A percentile compares a stretch with the other conserved stretches of the same genome.
phyloP scores from a whole-genome alignment of 2,329 filamentous ascomycete genomes.

The Neurospora sp. region DNA sequence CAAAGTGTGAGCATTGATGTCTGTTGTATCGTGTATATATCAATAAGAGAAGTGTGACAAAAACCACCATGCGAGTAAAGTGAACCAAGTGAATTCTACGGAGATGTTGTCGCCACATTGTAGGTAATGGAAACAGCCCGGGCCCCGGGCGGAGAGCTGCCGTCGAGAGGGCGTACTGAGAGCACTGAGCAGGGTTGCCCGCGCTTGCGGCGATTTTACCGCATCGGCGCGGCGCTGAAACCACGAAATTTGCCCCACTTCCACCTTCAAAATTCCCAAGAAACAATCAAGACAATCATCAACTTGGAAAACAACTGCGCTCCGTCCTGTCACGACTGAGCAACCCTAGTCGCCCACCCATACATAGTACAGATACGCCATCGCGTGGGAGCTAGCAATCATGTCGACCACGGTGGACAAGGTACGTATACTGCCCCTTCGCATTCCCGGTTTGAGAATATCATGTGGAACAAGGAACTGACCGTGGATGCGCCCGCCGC shows the following conservation, averaged over 20 bases:
- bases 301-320: background rate
- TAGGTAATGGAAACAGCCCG: background rate
- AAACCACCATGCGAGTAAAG: background rate
- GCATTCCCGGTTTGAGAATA: background rate
- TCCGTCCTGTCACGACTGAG: background rate
- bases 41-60: background rate
- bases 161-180: background rate
- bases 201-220: background rate
- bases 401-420: slow-evolving; percentile 99
- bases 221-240: background rate
- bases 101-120: background rate
- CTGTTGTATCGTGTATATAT: background rate
- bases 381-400: slow-evolving; percentile 28
- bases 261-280: slow-evolving; percentile 20
- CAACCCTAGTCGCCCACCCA: background rate
- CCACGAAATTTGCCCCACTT: slow-evolving; percentile 16
- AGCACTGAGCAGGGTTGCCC: background rate
- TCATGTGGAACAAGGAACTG: slow-evolving; percentile 18
- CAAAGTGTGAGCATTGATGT: background rate
- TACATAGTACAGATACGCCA: background rate
- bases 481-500: slow-evolving; percentile 13
- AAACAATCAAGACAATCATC: slow-evolving; percentile 4
- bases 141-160: background rate
- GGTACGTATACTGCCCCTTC: slow-evolving; percentile 40
- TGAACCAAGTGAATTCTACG: background rate